Base-by-base conservation (phyloP, 768 basidiomycete genomes). In the Hericium rajendrae region DNA sequence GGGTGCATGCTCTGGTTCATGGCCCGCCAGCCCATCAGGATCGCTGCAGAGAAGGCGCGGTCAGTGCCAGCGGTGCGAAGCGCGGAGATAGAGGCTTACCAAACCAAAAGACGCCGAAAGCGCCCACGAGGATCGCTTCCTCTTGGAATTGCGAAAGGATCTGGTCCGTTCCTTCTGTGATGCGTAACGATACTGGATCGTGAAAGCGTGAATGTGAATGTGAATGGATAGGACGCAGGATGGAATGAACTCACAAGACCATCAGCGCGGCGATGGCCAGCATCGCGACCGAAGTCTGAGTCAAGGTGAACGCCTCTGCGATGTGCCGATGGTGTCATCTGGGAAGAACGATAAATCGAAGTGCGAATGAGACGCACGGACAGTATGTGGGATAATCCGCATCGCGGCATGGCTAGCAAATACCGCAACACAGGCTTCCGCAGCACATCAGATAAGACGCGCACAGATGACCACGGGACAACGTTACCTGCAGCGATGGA, bases 71-170 rank as follows among this genome's bases (percentile, higher is more conserved):
- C 22, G 48, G 32, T 50, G 16, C n/a, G 32, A 32, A 15, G 48
- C 51, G 60, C 53, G 57, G 50, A 39, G 54, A 51, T 12, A 51
- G 15, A 32, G 22, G 72, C 81, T 67, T 67, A 89, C 89, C 86
- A 52, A 90, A 73, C 86, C 86, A 91, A 66, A 87, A 80, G 57
- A 90, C 71, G 11, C 83, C 87, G 57, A 90, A 77, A 2, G 84
- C 83, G 5, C 74, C 82, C 59, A 91, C 85, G 69, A 91, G 65
- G 18, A 86, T 72, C 70, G 82, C 77, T 65, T 91, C 87, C 65
- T 89, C 86, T 64, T 91, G 89, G 56, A 75, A 76, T 62, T 81
- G 82, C 48, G 85, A 82, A 63, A 91, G 68, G 59, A 84, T 67
- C 53, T 78, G 78, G 78, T 13, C 83, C 85, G 49, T 79, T 75